Conservation (phyloP, 495 filamentous ascomycete species). For the Penicillium macrosclerotiorum region DNA sequence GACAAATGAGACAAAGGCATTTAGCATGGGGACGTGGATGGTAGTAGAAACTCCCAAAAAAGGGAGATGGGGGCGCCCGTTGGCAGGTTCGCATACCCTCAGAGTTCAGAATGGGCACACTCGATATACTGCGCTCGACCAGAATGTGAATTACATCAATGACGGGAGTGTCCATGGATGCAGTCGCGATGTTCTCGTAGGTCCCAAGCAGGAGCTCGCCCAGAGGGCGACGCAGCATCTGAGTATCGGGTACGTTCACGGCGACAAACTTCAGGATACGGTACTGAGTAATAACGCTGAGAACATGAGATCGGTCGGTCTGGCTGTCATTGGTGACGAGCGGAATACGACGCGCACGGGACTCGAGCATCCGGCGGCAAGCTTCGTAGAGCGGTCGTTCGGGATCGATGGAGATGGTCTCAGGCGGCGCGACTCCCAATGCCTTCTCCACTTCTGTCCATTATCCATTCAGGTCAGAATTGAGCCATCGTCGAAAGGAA, state of each 20-base stretch:
- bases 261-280: constrained; percentile 98
- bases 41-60: not conserved
- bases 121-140: constrained; percentile 89
- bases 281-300: constrained; percentile 96
- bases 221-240: constrained; percentile 83
- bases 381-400: constrained; percentile 89
- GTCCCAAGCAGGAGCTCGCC: constrained; percentile 84
- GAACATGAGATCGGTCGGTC: constrained; percentile 86
- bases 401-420: constrained; percentile 94
- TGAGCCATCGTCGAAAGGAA: not conserved
- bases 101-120: constrained; percentile 86
- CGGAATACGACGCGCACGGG: constrained; percentile 88
- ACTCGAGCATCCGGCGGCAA: constrained; percentile 90
- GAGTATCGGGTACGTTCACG: constrained; percentile 90
- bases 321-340: constrained; percentile 94
- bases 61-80: not conserved
- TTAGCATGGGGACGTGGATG: not conserved
- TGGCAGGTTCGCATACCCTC: constrained; percentile 50
- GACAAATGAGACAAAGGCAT: not conserved
- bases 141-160: constrained; percentile 95
- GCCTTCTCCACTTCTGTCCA: constrained; percentile 85
- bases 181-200: constrained; percentile 75
- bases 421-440: constrained; percentile 83
- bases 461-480: constrained; percentile 13
- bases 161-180: constrained; percentile 87